These are phyloP conservation scores for Colletotrichum melonis DNA, from an alignment of 2,329 filamentous ascomycete species.

Conservation along the genomic window DNA sequence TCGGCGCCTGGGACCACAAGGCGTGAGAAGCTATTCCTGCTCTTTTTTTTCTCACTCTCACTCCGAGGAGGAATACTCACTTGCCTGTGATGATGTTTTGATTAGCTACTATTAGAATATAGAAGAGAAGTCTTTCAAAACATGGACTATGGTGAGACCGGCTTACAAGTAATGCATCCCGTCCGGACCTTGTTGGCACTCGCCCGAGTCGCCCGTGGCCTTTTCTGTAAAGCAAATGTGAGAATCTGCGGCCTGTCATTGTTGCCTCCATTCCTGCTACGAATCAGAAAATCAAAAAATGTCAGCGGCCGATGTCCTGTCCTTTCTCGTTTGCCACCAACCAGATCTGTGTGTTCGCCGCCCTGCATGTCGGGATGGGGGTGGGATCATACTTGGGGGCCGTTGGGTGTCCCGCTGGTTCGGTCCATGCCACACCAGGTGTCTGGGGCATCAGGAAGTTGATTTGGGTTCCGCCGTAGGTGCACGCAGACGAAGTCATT, in stretches of 20 bases:
- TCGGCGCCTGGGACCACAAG: slow-evolving; percentile 40
- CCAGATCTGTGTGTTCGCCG: not conserved
- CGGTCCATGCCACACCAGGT: slow-evolving; percentile 3
- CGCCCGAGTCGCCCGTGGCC: slow-evolving; percentile 45
- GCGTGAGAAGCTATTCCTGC: slow-evolving; percentile 4
- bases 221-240: slow-evolving; percentile 44
- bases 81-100: slow-evolving; percentile 39
- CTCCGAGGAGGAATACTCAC: slow-evolving; percentile 35
- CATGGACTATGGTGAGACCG: not conserved
- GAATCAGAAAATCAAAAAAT: not conserved
- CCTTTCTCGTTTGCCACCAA: not conserved
- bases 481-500: slow-evolving; percentile 1
- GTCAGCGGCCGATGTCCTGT: slow-evolving; percentile 2
- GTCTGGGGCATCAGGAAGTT: slow-evolving; percentile 25
- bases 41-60: not conserved
- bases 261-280: not conserved
- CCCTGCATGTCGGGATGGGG: not conserved
- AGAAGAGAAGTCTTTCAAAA: not conserved
- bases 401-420: not conserved
- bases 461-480: slow-evolving; percentile 17
- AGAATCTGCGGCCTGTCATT: slow-evolving; percentile 14
- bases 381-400: slow-evolving; percentile 20
- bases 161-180: slow-evolving; percentile 47
- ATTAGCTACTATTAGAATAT: not conserved
- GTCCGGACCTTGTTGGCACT: slow-evolving; percentile 46